Conservation (phyloP, 768 basidiomycete genomes). For the Pisolithus orientalis region DNA sequence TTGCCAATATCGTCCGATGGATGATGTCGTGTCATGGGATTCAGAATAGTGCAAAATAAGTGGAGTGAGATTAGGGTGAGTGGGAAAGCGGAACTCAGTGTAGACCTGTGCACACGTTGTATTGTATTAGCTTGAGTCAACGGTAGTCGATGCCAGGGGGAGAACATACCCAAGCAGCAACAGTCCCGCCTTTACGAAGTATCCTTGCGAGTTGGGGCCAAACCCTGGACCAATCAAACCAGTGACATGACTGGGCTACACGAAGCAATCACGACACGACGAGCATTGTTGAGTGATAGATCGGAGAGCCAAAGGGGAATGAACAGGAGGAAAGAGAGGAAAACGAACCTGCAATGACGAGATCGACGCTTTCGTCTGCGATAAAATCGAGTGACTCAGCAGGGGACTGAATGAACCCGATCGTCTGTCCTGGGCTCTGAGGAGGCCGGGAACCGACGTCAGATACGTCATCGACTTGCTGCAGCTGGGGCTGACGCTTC, state of each 20-base stretch:
- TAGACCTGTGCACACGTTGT: conserved; percentile 36
- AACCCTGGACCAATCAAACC: conserved; percentile 70
- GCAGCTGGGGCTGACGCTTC: conserved; percentile 2
- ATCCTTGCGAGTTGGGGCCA: conserved; percentile 66
- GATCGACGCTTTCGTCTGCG: conserved; percentile 50
- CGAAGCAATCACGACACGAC: background rate
- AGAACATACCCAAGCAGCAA: conserved; percentile 63
- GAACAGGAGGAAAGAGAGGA: background rate
- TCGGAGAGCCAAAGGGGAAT: no score
- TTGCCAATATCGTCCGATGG: conserved; percentile 68
- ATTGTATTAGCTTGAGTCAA: background rate
- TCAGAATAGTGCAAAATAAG: conserved; percentile 60
- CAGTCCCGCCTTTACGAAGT: conserved; percentile 55
- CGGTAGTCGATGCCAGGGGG: background rate
- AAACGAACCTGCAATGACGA: conserved; percentile 56
- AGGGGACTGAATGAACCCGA: conserved; percentile 30
- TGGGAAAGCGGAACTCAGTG: conserved; percentile 61
- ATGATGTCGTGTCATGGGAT: conserved; percentile 41
- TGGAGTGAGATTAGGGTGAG: conserved; percentile 48
- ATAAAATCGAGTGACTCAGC: conserved; percentile 54
- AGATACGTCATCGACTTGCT: background rate
- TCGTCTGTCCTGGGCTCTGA: conserved; percentile 7
- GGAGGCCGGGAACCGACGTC: background rate
- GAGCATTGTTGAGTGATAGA: background rate
- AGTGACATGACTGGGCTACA: conserved; percentile 72